Percentiles rank a stretch among this genome's conserved stretches.
phyloP scores from a whole-genome alignment of 148 eudicot species.

The Pharnaceum exiguum region DNA sequence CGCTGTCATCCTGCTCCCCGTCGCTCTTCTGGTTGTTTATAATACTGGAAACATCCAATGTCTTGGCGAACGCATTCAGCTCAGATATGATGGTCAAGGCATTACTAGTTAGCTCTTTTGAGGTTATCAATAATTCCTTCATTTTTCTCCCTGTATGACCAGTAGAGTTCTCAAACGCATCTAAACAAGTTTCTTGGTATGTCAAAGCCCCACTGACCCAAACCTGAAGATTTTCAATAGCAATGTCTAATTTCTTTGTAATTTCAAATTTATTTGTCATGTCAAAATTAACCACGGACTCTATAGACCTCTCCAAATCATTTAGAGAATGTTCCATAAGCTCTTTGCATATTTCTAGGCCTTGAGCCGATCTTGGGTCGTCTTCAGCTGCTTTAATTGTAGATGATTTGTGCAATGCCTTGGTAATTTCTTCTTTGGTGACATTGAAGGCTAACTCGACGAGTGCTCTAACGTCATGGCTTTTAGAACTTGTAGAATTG shows the following conservation, averaged over 20 bases:
- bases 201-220: slow-evolving; percentile 43
- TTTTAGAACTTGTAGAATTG: slow-evolving; percentile 12
- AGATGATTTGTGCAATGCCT: slow-evolving; percentile 17
- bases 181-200: slow-evolving; percentile 35
- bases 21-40: too few species aligned
- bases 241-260: slow-evolving; percentile 1
- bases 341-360: slow-evolving; percentile 26
- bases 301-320: slow-evolving; percentile 35
- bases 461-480: slow-evolving; percentile 36
- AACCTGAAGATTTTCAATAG: slow-evolving; percentile 18
- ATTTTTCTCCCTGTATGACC: slow-evolving; percentile 25
- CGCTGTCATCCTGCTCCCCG: too few species aligned
- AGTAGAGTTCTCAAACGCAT: slow-evolving; percentile 28
- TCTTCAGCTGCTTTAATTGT: slow-evolving; percentile 18
- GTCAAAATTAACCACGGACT: slow-evolving; percentile 8
- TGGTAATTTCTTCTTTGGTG: slow-evolving; percentile 14
- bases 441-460: slow-evolving; percentile 28
- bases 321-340: slow-evolving; percentile 24
- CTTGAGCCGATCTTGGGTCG: slow-evolving; percentile 28
- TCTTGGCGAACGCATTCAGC: not conserved
- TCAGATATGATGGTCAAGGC: slow-evolving; percentile 9
- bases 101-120: slow-evolving; percentile 34
- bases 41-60: too few species aligned
- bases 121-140: slow-evolving; percentile 17
- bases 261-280: too few species aligned